Conservation (phyloP, 1,284 basidiomycete species). For the Amylostereum areolatum region DNA sequence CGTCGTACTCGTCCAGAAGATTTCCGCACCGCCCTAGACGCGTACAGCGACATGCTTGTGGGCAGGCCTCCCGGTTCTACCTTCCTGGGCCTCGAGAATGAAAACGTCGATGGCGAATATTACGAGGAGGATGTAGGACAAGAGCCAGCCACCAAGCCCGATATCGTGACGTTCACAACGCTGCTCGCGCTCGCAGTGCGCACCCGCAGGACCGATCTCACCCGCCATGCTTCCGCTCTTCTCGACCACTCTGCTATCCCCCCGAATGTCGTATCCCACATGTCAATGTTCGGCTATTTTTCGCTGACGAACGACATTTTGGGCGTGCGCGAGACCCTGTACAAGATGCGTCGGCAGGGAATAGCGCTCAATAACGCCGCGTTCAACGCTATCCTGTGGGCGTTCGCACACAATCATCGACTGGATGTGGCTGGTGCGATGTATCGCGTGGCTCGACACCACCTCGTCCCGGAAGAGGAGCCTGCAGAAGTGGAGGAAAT, state of each 20-base stretch:
- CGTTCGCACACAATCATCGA: slow-evolving; percentile 47
- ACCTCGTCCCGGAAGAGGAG: slow-evolving; percentile 29
- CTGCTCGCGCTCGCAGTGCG: slow-evolving; percentile 58
- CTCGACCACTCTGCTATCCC: slow-evolving; percentile 44
- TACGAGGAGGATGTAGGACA: neutral
- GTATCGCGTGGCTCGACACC: slow-evolving; percentile 58
- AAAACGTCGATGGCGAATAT: slow-evolving; percentile 1
- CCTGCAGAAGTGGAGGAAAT: slow-evolving; percentile 27
- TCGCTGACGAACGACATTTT: slow-evolving; percentile 36
- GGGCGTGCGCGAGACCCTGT: slow-evolving; percentile 49
- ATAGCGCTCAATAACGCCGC: slow-evolving; percentile 56
- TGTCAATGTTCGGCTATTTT: slow-evolving; percentile 55
- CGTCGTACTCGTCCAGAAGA: slow-evolving; percentile 50
- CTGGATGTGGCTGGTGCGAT: slow-evolving; percentile 53
- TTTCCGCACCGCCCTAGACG: slow-evolving; percentile 52
- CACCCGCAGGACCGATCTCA: slow-evolving; percentile 34
- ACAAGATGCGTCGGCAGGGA: slow-evolving; percentile 42
- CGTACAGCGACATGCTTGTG: slow-evolving; percentile 52
- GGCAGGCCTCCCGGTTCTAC: slow-evolving; percentile 38
- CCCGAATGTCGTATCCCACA: slow-evolving; percentile 56
- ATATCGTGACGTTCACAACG: slow-evolving; percentile 63
- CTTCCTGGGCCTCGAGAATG: slow-evolving; percentile 16
- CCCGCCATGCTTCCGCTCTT: slow-evolving; percentile 47
- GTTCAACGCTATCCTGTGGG: slow-evolving; percentile 62
- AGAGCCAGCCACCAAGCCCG: slow-evolving; percentile 31